Evolutionary conservation across 495 filamentous ascomycete genomes (phyloP).

Genomic region (Penicillium atrosanguineum): DNA sequence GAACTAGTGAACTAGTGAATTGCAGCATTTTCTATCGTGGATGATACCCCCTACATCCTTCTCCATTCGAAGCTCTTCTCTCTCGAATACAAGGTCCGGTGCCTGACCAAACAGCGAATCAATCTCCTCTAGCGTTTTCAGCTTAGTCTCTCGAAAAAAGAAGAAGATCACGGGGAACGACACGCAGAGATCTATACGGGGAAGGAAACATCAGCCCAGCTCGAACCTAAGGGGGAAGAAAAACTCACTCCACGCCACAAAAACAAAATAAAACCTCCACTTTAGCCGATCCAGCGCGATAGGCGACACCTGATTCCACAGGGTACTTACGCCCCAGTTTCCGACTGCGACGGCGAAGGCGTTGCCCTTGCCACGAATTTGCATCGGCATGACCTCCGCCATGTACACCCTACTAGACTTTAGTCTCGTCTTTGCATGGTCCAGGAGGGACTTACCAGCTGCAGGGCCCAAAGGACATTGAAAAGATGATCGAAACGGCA

Average conservation of each 20-base stretch:
- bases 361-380: slow-evolving; percentile 48
- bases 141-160: slow-evolving; percentile 56
- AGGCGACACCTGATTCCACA: slow-evolving; percentile 51
- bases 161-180: slow-evolving; percentile 45
- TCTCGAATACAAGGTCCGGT: slow-evolving; percentile 1
- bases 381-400: slow-evolving; percentile 51
- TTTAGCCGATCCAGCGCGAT: slow-evolving; percentile 41
- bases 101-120: slow-evolving; percentile 49
- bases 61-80: not conserved
- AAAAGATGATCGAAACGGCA: slow-evolving; percentile 46
- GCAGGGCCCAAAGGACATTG: slow-evolving; percentile 44
- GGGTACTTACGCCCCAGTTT: slow-evolving; percentile 50
- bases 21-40: slow-evolving; percentile 14
- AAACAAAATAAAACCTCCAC: slow-evolving; percentile 50
- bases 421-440: not conserved
- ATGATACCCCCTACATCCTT: slow-evolving; percentile 12
- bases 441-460: slow-evolving; percentile 32
- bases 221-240: not conserved
- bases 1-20: not conserved
- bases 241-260: slow-evolving; percentile 39
- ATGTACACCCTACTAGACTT: slow-evolving; percentile 38
- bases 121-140: slow-evolving; percentile 55
- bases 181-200: slow-evolving; percentile 30
- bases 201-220: slow-evolving; percentile 12
- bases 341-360: slow-evolving; percentile 46